Base-by-base conservation (phyloP, 2,329 filamentous ascomycete genomes). In the Xylaria sp. region DNA sequence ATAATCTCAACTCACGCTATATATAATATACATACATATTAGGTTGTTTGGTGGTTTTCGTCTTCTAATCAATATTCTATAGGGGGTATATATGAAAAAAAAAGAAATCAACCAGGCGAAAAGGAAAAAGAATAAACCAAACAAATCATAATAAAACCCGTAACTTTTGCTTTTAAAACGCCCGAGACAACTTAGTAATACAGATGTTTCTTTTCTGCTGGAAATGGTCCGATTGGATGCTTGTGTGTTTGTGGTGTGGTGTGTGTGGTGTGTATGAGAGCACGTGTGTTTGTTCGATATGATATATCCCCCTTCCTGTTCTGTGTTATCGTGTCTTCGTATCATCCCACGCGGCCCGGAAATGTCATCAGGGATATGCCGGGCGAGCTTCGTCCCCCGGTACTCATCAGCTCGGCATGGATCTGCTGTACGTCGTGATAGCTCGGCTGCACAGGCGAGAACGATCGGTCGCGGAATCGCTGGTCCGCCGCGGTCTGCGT, bases 351-450 rank as follows among this genome's bases (percentile, higher is more conserved):
- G 37, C 16, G 60, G 10, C 61, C 61, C 18, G 61, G 59, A 57
- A 63, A 60, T 5, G 54, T 61, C 55, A 65, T 65, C 7, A 65
- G 55, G n/a, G 54, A 59, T 48, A 65, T 62, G 2, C 63, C 63
- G n/a, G 63, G 63, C 11, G 63, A 65, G 49, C 11, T 63, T 52
- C 63, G 63, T 39, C 63, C 63, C 11, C 61, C 46, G 9, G 54
- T 48, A 42, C 61, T 57, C 47, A 58, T 58, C 6, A 59, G 46
- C 37, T 61, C 63, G 46, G 57, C 59, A 51, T 65, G 58, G 50
- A 63, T 44, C 37, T 55, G 55, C 16, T 57, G 44, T 4, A 59
- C 44, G 10, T 65, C 59, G 23, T 19, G 61, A n/a, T 58, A 55
- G 42, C 23, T 55, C 9, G 37, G 35, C 7, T 57, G 50, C n/a